Evolutionary conservation across 805 yeast genomes (phyloP).

Genomic region (Zygosaccharomyces kombuchaensis): DNA sequence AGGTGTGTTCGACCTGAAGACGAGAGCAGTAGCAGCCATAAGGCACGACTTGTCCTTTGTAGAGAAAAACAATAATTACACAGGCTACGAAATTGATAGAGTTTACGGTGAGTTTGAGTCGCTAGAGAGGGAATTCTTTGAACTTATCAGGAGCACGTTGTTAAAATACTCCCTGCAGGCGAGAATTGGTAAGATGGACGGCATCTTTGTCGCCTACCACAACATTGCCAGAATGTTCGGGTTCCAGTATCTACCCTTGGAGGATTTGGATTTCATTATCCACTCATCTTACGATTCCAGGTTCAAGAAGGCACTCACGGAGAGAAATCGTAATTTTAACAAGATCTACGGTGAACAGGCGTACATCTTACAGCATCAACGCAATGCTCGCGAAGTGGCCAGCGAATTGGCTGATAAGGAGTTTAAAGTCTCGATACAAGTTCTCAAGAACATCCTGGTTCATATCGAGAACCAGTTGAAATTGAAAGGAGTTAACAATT

Average conservation of each 20-base stretch:
- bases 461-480: conserved; percentile 34
- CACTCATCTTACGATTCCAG: conserved; percentile 43
- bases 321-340: conserved; percentile 14
- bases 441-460: conserved; percentile 46
- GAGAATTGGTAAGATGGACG: conserved; percentile 94
- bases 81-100: conserved; percentile 63
- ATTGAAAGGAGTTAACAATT: conserved; percentile 8
- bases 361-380: conserved; percentile 19
- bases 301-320: conserved; percentile 15
- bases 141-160: conserved; percentile 69
- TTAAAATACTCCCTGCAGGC: conserved; percentile 89
- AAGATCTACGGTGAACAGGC: conserved; percentile 23
- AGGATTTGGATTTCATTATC: conserved; percentile 60
- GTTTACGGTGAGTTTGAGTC: conserved; percentile 67
- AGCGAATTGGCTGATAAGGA: conserved; percentile 58
- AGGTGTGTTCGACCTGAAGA: conserved; percentile 88
- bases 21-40: conserved; percentile 85
- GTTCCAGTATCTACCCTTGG: conserved; percentile 78
- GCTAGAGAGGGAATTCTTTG: conserved; percentile 75
- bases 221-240: conserved; percentile 79
- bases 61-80: conserved; percentile 48
- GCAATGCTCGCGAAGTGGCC: conserved; percentile 26
- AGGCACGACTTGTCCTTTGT: conserved; percentile 69
- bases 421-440: conserved; percentile 53
- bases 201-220: conserved; percentile 88